These are phyloP conservation scores for Backusella mclennaniae DNA, from an alignment of 192 early-diverging fungal species.

Conservation along the genomic window DNA sequence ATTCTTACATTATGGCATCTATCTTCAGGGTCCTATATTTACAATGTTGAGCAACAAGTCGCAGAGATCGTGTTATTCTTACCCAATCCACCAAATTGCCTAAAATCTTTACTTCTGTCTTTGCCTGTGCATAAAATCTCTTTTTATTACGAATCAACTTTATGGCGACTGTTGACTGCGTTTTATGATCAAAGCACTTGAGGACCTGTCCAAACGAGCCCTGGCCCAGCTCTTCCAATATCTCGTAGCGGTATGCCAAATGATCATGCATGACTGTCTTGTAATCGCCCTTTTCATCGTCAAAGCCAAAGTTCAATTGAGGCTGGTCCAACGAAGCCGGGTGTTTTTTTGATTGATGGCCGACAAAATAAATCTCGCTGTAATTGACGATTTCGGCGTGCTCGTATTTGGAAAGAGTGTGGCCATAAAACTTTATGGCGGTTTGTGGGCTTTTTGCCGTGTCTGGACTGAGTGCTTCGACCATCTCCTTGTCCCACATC, in stretches of 20 bases:
- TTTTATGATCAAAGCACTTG: constrained; percentile 91
- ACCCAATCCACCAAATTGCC: constrained; percentile 79
- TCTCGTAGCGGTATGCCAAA: constrained; percentile 85
- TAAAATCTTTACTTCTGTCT: constrained; percentile 92
- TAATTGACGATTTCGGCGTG: constrained; percentile 80
- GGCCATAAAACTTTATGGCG: constrained; percentile 62
- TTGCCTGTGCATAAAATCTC: constrained; percentile 92
- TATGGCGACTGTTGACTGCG: constrained; percentile 79
- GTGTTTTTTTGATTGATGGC: constrained; percentile 62
- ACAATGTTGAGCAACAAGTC: too few species aligned
- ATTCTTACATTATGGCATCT: constrained; percentile 83
- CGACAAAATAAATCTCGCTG: constrained; percentile 82
- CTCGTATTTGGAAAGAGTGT: constrained; percentile 80
- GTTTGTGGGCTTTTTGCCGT: constrained; percentile 42
- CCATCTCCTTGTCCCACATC: constrained; percentile 1
- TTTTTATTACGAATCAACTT: constrained; percentile 97
- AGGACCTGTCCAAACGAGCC: constrained; percentile 89
- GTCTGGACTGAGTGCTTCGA: constrained; percentile 21
- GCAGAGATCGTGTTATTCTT: constrained; percentile 1
- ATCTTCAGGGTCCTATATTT: constrained; percentile 72
- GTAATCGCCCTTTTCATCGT: constrained; percentile 96
- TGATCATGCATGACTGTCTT: constrained; percentile 87
- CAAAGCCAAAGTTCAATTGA: constrained; percentile 61
- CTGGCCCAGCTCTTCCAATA: constrained; percentile 87
- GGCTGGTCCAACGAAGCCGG: constrained; percentile 54